Evolutionary conservation across 495 filamentous ascomycete species (phyloP).

Genomic region (Cudoniella acicularis): DNA sequence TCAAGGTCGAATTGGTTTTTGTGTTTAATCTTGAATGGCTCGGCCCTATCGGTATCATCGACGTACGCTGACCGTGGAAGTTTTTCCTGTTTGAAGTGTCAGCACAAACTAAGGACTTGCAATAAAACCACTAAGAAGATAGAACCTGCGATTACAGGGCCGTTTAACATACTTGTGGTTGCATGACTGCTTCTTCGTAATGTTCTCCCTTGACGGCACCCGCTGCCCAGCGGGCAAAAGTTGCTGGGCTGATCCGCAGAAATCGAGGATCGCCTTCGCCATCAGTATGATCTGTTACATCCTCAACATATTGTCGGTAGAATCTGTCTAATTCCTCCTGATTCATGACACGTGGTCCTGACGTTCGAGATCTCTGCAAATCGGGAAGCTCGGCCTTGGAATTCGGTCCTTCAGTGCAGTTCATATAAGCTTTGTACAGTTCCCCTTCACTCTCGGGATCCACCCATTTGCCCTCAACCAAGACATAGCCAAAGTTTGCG

Average conservation of each 20-base stretch:
- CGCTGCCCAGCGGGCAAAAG: conserved; percentile 20
- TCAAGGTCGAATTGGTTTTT: conserved; percentile 14
- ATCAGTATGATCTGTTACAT: conserved; percentile 14
- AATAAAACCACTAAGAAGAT: background rate
- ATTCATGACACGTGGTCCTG: conserved; percentile 5
- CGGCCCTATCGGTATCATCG: background rate
- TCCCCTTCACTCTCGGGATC: conserved; percentile 22
- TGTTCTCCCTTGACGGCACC: conserved; percentile 10
- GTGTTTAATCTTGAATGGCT: background rate
- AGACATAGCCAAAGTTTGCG: conserved; percentile 22
- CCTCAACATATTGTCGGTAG: conserved; percentile 7
- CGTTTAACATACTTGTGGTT: background rate
- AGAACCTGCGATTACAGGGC: background rate
- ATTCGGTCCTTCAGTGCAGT: background rate
- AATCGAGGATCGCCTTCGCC: conserved; percentile 21
- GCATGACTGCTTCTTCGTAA: conserved; percentile 1
- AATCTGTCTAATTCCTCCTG: conserved; percentile 8
- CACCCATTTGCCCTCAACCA: conserved; percentile 18
- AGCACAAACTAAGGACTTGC: background rate
- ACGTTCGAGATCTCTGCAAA: background rate
- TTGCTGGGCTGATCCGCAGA: conserved; percentile 12
- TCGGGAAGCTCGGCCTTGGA: background rate
- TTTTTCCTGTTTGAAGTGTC: background rate
- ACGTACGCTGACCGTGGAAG: background rate
- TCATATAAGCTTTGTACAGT: conserved; percentile 10